phyloP scores from a whole-genome alignment of 768 basidiomycete genomes.

The Lactarius quietus region DNA sequence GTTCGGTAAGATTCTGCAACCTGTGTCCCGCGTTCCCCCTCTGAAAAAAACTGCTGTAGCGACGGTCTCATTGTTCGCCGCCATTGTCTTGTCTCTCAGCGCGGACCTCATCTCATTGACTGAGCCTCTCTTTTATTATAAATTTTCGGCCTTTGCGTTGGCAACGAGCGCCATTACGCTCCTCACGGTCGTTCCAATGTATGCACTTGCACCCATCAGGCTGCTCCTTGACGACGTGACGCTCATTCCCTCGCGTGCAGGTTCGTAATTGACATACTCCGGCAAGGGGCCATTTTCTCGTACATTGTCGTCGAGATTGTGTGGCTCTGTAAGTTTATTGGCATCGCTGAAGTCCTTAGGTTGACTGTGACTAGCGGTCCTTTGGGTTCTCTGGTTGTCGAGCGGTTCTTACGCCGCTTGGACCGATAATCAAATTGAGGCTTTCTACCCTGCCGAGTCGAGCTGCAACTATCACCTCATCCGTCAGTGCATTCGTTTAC shows the following conservation, averaged over 20 bases:
- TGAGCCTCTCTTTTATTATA: constrained; percentile 14
- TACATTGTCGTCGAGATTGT: constrained; percentile 37
- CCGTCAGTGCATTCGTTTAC: neutral
- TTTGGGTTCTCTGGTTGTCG: constrained; percentile 42
- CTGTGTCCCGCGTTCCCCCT: neutral
- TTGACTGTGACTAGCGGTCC: constrained; percentile 28
- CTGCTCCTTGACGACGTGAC: neutral
- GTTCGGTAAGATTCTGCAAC: constrained; percentile 6
- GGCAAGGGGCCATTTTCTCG: constrained; percentile 39
- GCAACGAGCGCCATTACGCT: constrained; percentile 32
- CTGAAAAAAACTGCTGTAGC: neutral
- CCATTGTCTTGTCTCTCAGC: constrained; percentile 34
- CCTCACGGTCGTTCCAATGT: constrained; percentile 34
- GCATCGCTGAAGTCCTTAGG: neutral
- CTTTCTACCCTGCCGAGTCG: neutral
- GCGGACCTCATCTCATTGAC: constrained; percentile 32
- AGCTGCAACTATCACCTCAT: constrained; percentile 17
- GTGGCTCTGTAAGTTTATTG: constrained; percentile 36
- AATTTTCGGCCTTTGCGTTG: constrained; percentile 33
- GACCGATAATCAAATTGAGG: neutral
- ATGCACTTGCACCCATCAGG: neutral
- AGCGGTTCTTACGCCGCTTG: constrained; percentile 33
- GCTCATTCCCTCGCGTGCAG: constrained; percentile 26
- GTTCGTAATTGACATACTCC: constrained; percentile 35
- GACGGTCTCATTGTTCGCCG: constrained; percentile 28